phyloP scores from a whole-genome alignment of 768 basidiomycete genomes.

The Paxillus involutus region DNA sequence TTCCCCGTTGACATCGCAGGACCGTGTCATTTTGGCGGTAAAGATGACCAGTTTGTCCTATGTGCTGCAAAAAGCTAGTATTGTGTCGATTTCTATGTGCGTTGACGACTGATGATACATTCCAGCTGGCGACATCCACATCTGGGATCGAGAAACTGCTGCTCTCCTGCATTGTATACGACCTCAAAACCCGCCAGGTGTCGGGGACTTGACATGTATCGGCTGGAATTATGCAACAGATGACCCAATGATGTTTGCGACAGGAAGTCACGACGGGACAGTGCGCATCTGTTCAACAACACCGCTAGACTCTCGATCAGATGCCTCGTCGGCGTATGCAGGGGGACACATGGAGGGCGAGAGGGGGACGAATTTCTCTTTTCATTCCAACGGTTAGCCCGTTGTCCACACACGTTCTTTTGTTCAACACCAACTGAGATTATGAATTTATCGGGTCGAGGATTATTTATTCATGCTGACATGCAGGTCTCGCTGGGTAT shows the following conservation, averaged over 20 bases:
- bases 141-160: slow-evolving; percentile 84
- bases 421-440: slow-evolving; percentile 2
- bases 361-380: slow-evolving; percentile 22
- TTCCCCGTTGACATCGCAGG: slow-evolving; percentile 71
- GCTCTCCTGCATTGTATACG: slow-evolving; percentile 69
- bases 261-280: slow-evolving; percentile 75
- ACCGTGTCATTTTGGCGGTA: slow-evolving; percentile 80
- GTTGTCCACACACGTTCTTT: neutral
- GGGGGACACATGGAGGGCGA: slow-evolving; percentile 25
- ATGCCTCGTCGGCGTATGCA: slow-evolving; percentile 21
- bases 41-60: slow-evolving; percentile 74
- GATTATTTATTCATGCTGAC: slow-evolving; percentile 26
- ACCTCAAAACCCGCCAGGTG: slow-evolving; percentile 47
- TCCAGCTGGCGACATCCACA: slow-evolving; percentile 77
- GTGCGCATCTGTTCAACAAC: slow-evolving; percentile 71
- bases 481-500: slow-evolving; percentile 11
- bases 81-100: neutral
- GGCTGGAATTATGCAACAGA: slow-evolving; percentile 74
- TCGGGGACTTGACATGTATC: slow-evolving; percentile 73
- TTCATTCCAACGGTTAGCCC: slow-evolving; percentile 27
- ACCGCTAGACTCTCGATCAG: slow-evolving; percentile 20
- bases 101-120: slow-evolving; percentile 3
- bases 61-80: slow-evolving; percentile 71
- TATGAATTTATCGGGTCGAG: slow-evolving; percentile 13
- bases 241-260: slow-evolving; percentile 55